Percentiles rank a stretch among this genome's conserved stretches.
Conservation (phyloP, 2,329 filamentous ascomycete genomes). For the Phaeomoniella chlamydospora region DNA sequence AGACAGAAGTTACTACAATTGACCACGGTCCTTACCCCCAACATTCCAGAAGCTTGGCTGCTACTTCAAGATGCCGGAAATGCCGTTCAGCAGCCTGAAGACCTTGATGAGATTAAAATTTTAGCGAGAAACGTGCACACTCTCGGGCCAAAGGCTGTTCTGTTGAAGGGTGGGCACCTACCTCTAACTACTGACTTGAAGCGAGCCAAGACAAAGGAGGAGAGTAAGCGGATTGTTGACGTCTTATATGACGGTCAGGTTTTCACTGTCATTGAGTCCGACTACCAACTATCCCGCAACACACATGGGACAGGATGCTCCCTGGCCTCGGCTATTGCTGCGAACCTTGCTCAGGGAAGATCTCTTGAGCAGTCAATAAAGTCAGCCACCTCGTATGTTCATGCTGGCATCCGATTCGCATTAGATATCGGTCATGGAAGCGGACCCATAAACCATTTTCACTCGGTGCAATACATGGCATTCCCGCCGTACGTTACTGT, state of each 20-base stretch:
- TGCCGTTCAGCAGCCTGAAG: conserved; percentile 31
- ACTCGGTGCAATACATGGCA: conserved; percentile 44
- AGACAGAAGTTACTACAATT: conserved; percentile 25
- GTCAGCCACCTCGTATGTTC: conserved; percentile 43
- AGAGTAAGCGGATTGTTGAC: conserved; percentile 58
- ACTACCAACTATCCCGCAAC: conserved; percentile 59
- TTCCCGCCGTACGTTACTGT: conserved; percentile 36
- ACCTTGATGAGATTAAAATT: conserved; percentile 50
- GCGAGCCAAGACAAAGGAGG: conserved; percentile 41
- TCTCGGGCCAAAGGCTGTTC: conserved; percentile 64
- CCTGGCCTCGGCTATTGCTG: conserved; percentile 61
- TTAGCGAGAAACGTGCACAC: conserved; percentile 52
- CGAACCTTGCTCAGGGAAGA: conserved; percentile 40
- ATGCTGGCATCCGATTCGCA: conserved; percentile 45
- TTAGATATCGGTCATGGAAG: conserved; percentile 40
- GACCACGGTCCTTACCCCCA: conserved; percentile 31
- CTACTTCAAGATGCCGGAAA: conserved; percentile 25
- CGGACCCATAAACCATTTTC: conserved; percentile 55
- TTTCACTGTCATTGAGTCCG: conserved; percentile 51
- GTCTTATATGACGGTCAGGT: conserved; percentile 52
- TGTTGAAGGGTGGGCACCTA: conserved; percentile 85
- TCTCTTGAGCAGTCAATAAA: conserved; percentile 35
- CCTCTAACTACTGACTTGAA: conserved; percentile 54
- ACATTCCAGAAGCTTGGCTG: conserved; percentile 31
- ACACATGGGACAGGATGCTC: conserved; percentile 95